Evolutionary conservation across 176 grass and related monocot species (phyloP), one percentile per base, ranked within the genome.

Genomic region (Microstegium vimineum): DNA sequence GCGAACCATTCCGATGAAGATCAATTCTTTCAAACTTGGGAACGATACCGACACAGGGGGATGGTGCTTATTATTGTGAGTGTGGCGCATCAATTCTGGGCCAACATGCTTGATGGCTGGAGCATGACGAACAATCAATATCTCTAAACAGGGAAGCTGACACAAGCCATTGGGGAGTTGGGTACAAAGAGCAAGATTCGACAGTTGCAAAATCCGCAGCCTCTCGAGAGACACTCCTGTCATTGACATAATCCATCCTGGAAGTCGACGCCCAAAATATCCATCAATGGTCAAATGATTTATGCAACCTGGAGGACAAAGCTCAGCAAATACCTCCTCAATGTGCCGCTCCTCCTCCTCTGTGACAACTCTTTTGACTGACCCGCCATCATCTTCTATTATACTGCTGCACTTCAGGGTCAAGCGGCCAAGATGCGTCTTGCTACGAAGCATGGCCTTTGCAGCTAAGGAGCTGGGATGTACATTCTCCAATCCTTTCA

Each of bases 111-210:
- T 33, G 28, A 65, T 33, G 14, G 30, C 27, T 33, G 28, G 62
- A 33, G 62, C 62, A 20, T 22, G 16, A 52, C 5, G 26, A 65
- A 33, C 28, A 5, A 17, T 15, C 15, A 65, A 11, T 15, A 9
- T 6, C 62, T 38, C 52, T 10, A 82, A 40, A 13, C 69, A 10
- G 11, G 49, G 66, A 37, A 82, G 79, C 49, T 82, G 79, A 20
- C 79, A 66, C 25, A 82, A 54, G 27, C 68, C 38, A 43, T 52
- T 32, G 16, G 66, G 66, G 35, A 82, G 79, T 2, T 71, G 66
- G 16, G 8, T 71, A 22, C 68, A 71, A 20, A 54, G 13, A 20
- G 17, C 18, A 54, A 54, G 17, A 54, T 54, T 22, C 5, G 0
- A 16, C 17, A 54, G 49, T 8, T 22, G 15, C 49, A 54, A 8